Evolutionary conservation across 169 alveolate species (phyloP).

Genomic region (Blepharisma undulans): DNA sequence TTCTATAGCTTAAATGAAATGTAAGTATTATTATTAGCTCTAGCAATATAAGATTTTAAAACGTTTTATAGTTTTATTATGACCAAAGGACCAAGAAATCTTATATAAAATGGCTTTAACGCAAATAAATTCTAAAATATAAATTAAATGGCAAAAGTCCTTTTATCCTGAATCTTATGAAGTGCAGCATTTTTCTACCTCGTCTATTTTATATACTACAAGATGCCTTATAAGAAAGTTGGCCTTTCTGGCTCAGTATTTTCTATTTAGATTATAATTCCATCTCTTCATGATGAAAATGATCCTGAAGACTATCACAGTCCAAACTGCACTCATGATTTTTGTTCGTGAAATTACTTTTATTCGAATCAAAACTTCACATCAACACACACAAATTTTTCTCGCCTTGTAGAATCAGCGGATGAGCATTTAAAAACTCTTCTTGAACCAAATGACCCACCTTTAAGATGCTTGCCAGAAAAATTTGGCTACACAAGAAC

Average conservation of each 20-base stretch:
- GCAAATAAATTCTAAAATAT: too few relatives aligned
- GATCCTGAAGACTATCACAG: background rate
- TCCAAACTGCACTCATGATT: background rate
- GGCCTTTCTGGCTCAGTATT: background rate
- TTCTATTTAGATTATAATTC: background rate
- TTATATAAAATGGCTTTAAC: background rate
- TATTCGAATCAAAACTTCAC: background rate
- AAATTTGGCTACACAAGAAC: slow-evolving; percentile 7
- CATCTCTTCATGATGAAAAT: background rate
- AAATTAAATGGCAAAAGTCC: background rate
- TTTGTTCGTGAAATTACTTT: background rate
- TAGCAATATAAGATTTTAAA: background rate
- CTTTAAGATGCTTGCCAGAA: background rate
- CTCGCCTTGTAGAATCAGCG: background rate
- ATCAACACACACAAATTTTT: background rate
- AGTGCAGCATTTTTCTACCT: background rate
- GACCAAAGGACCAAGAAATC: background rate
- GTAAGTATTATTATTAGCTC: background rate
- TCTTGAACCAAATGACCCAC: background rate
- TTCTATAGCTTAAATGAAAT: too few relatives aligned
- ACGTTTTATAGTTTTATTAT: too few relatives aligned
- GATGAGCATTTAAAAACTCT: background rate
- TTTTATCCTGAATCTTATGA: background rate
- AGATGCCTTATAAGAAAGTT: background rate
- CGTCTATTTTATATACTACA: background rate